phyloP scores from a whole-genome alignment of 106 monocot genomes.

The Apostasia shenzhenica region DNA sequence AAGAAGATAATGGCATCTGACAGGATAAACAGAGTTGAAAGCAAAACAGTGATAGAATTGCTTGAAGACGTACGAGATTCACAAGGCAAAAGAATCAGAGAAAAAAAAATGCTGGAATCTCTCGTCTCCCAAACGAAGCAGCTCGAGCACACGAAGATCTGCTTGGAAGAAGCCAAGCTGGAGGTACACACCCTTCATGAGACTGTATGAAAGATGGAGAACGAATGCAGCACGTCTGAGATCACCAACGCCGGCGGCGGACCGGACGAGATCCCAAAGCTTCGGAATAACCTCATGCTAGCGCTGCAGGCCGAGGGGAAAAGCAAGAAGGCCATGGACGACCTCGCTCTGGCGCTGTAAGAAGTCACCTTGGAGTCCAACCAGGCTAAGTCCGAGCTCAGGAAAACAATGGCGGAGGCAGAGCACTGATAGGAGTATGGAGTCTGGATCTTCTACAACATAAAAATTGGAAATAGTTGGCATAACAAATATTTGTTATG shows the following conservation, averaged over 20 bases:
- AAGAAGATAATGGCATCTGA: too few species aligned
- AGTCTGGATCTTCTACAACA: too few species aligned
- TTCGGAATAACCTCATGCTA: slow-evolving; percentile 34
- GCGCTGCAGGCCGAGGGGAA: slow-evolving; percentile 52
- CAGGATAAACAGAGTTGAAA: too few species aligned
- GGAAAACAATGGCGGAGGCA: neutral
- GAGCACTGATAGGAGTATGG: neutral
- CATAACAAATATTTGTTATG: too few species aligned
- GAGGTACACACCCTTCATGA: slow-evolving; percentile 47
- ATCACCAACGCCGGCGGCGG: neutral
- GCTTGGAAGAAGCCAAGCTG: slow-evolving; percentile 73
- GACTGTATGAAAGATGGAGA: slow-evolving; percentile 16
- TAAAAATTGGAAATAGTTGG: too few species aligned
- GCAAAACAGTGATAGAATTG: too few species aligned
- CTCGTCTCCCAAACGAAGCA: slow-evolving; percentile 66
- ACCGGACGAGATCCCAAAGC: slow-evolving; percentile 13
- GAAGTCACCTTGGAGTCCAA: slow-evolving; percentile 57
- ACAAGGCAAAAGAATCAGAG: slow-evolving; percentile 78
- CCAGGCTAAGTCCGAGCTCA: slow-evolving; percentile 12
- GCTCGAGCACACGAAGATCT: slow-evolving; percentile 68
- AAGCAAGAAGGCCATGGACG: slow-evolving; percentile 84
- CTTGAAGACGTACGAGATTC: slow-evolving; percentile 15
- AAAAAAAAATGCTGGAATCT: slow-evolving; percentile 64
- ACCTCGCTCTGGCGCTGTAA: slow-evolving; percentile 48
- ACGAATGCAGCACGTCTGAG: neutral